Evolutionary conservation across 2,329 filamentous ascomycete genomes (phyloP).

Genomic region (Colletotrichum musae): DNA sequence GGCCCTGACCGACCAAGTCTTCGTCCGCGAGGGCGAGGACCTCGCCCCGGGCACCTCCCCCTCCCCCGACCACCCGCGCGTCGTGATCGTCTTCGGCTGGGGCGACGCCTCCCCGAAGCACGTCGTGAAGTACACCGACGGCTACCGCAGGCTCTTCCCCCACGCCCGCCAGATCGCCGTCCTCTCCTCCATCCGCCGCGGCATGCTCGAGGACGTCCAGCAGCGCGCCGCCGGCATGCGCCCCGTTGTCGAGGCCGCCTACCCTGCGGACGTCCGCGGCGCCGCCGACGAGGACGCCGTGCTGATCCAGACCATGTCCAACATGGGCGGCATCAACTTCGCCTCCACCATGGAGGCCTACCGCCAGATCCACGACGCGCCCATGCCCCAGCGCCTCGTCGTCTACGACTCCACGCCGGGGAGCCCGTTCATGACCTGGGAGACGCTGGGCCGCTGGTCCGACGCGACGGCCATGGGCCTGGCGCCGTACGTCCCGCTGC

Average conservation of each 20-base stretch:
- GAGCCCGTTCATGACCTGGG: slow-evolving; percentile 56
- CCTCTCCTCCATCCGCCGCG: slow-evolving; percentile 64
- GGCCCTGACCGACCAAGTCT: slow-evolving; percentile 62
- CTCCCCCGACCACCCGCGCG: slow-evolving; percentile 54
- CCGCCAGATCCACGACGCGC: slow-evolving; percentile 51
- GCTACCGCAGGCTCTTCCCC: slow-evolving; percentile 66
- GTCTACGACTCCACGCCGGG: slow-evolving; percentile 69
- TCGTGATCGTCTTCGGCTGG: slow-evolving; percentile 70
- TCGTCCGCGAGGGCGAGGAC: slow-evolving; percentile 55
- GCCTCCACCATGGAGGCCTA: slow-evolving; percentile 65
- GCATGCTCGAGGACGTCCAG: slow-evolving; percentile 59
- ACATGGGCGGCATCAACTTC: slow-evolving; percentile 69
- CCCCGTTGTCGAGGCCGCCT: slow-evolving; percentile 59
- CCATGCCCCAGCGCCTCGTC: slow-evolving; percentile 63
- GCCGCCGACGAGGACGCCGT: slow-evolving; percentile 47
- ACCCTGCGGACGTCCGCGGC: slow-evolving; percentile 44
- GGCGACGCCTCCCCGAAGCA: slow-evolving; percentile 69
- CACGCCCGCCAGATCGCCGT: slow-evolving; percentile 65
- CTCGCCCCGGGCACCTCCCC: slow-evolving; percentile 39
- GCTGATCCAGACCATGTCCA: slow-evolving; percentile 70
- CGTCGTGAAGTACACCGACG: slow-evolving; percentile 68
- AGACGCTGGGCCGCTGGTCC: slow-evolving; percentile 65
- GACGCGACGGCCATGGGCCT: slow-evolving; percentile 67
- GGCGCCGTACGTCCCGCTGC: slow-evolving; percentile 63
- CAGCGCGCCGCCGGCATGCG: slow-evolving; percentile 61